phyloP scores from a whole-genome alignment of 176 grass and related monocot genomes.

The Triticum urartu region DNA sequence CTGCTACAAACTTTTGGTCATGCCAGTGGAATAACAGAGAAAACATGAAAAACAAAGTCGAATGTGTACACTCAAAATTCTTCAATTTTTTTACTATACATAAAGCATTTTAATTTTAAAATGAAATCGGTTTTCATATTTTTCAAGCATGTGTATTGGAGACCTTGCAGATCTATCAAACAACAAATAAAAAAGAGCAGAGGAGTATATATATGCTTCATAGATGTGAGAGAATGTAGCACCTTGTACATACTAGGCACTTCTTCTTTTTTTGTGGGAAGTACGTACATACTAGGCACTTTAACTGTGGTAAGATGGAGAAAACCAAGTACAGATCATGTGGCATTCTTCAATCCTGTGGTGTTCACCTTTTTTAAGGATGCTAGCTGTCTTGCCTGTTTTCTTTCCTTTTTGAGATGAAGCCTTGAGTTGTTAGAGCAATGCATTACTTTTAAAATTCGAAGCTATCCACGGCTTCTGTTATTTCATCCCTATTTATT shows the following conservation, averaged over 20 bases:
- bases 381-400: not conserved
- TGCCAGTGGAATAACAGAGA: not conserved
- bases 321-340: not conserved
- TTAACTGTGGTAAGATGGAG: not conserved
- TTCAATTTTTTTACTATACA: not conserved
- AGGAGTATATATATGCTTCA: not conserved
- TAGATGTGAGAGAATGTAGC: not conserved
- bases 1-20: not conserved
- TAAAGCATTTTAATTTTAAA: not conserved
- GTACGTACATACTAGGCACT: no score
- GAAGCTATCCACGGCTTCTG: not conserved
- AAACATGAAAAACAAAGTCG: not conserved
- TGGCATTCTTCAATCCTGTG: not conserved
- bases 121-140: not conserved
- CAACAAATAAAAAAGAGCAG: not conserved
- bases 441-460: not conserved
- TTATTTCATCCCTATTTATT: constrained; percentile 19
- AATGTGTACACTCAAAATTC: not conserved
- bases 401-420: not conserved
- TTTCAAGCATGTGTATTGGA: not conserved
- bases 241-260: not conserved
- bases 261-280: not conserved
- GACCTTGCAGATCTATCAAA: not conserved
- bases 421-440: not conserved
- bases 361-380: not conserved